These are phyloP conservation scores for Jamesozyma hellenica DNA, from an alignment of 805 yeast genomes.

Conservation along the genomic window DNA sequence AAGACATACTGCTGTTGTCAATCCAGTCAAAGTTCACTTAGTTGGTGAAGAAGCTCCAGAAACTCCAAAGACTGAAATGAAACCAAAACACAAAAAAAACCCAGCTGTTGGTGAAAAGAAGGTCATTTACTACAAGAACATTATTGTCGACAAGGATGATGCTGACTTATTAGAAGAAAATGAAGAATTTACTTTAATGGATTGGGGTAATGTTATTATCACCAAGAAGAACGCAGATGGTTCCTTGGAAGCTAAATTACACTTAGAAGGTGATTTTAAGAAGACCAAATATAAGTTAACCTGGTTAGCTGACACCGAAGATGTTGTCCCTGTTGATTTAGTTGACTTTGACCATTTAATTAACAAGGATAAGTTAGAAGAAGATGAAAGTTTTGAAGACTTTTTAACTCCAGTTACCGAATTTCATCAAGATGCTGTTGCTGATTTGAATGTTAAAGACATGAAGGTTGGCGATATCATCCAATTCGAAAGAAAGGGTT, in stretches of 20 bases:
- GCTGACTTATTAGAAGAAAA: slow-evolving; percentile 63
- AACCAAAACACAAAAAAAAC: slow-evolving; percentile 92
- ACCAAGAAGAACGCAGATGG: slow-evolving; percentile 58
- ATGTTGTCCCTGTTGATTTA: slow-evolving; percentile 62
- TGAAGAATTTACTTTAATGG: slow-evolving; percentile 96
- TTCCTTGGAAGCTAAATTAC: slow-evolving; percentile 64
- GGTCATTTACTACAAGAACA: slow-evolving; percentile 53
- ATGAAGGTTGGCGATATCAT: slow-evolving; percentile 80
- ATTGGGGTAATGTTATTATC: slow-evolving; percentile 92
- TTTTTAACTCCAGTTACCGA: slow-evolving; percentile 82
- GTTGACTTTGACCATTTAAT: slow-evolving; percentile 91
- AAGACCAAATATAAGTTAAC: slow-evolving; percentile 91
- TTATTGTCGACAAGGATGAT: slow-evolving; percentile 80
- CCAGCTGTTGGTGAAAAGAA: slow-evolving; percentile 80
- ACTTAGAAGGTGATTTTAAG: slow-evolving; percentile 93
- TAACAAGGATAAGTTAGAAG: slow-evolving; percentile 87
- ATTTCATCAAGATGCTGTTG: slow-evolving; percentile 67
- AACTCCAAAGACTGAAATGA: slow-evolving; percentile 51
- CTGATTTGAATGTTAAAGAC: slow-evolving; percentile 65
- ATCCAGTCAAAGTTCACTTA: slow-evolving; percentile 63
- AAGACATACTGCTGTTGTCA: slow-evolving; percentile 76
- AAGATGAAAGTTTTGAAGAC: slow-evolving; percentile 87
- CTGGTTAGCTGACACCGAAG: slow-evolving; percentile 82
- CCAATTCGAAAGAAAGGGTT: slow-evolving; percentile 96
- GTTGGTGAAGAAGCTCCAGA: slow-evolving; percentile 53